A percentile compares a stretch with the other conserved stretches of the same genome.
These are phyloP conservation scores for Phytophthora tubulina DNA, from an alignment of 352 stramenopile genomes.

Conservation along the genomic window DNA sequence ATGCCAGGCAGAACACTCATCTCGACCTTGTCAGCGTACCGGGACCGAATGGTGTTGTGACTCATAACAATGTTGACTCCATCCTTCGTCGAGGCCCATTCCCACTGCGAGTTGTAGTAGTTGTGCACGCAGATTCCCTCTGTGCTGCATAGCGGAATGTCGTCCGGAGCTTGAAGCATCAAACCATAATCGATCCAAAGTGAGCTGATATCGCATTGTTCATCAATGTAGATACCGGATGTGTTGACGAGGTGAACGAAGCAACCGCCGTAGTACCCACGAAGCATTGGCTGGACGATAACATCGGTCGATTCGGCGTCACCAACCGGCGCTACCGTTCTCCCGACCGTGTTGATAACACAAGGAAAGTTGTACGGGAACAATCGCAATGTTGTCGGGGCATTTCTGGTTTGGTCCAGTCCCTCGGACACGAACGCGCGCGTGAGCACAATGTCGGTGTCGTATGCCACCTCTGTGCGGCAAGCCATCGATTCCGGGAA, in stretches of 20 bases:
- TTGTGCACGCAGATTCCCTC: conserved; percentile 45
- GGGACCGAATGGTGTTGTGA: conserved; percentile 38
- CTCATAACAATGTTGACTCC: conserved; percentile 27
- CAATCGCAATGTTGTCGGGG: conserved; percentile 42
- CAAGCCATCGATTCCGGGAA: conserved; percentile 43
- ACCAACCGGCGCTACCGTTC: conserved; percentile 24
- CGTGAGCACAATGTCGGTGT: conserved; percentile 22
- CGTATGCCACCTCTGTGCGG: conserved; percentile 27
- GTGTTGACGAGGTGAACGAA: conserved; percentile 45
- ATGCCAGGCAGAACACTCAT: conserved; percentile 45
- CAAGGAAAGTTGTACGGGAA: conserved; percentile 52
- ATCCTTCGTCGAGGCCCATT: conserved; percentile 32
- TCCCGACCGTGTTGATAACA: conserved; percentile 30
- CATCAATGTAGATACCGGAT: conserved; percentile 45
- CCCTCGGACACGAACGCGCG: conserved; percentile 44
- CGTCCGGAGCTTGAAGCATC: conserved; percentile 44
- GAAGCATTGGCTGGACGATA: conserved; percentile 43
- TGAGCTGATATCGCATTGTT: conserved; percentile 29
- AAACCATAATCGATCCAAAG: conserved; percentile 51
- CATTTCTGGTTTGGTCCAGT: conserved; percentile 44
- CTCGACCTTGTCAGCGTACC: conserved; percentile 44
- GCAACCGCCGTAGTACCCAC: conserved; percentile 45
- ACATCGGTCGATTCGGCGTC: conserved; percentile 24
- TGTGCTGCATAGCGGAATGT: conserved; percentile 43
- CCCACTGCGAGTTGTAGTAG: conserved; percentile 48